A percentile compares a stretch with the other conserved stretches of the same genome.
Conservation (phyloP, 805 yeast genomes). For the Pichia scutulata region DNA sequence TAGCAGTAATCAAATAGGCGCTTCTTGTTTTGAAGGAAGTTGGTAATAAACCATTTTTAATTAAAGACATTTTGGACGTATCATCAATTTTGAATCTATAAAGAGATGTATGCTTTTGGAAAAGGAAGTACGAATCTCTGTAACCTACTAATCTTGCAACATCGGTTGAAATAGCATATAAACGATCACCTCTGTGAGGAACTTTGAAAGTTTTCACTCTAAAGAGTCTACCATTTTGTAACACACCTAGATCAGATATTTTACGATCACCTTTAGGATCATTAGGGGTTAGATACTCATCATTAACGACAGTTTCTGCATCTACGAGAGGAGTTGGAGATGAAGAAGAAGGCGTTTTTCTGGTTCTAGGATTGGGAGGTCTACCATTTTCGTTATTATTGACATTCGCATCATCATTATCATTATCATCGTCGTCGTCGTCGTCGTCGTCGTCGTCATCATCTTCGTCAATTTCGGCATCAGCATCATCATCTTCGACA, state of each 20-base stretch:
- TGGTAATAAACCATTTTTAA: conserved; percentile 75
- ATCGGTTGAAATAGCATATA: conserved; percentile 89
- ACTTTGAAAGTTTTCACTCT: conserved; percentile 64
- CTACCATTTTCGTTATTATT: background rate
- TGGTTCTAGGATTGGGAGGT: background rate
- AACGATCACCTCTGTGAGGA: conserved; percentile 55
- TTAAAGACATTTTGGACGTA: conserved; percentile 75
- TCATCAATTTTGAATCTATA: conserved; percentile 67
- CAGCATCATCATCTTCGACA: background rate
- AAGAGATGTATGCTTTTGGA: conserved; percentile 75
- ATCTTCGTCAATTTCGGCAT: conserved; percentile 8
- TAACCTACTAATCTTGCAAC: conserved; percentile 94
- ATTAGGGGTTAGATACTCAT: conserved; percentile 69
- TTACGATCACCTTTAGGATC: conserved; percentile 77
- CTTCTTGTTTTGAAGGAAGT: conserved; percentile 85
- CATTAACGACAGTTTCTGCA: conserved; percentile 43
- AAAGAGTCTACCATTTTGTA: conserved; percentile 67
- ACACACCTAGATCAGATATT: conserved; percentile 57
- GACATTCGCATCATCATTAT: conserved; percentile 7
- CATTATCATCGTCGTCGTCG: background rate
- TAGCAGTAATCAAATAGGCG: conserved; percentile 84
- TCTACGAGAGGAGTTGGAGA: background rate
- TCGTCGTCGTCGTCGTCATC: conserved; percentile 17
- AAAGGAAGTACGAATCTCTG: conserved; percentile 81
- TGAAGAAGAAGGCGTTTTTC: background rate